A percentile compares a stretch with the other conserved stretches of the same genome.
These are phyloP conservation scores for Linum lewisii DNA, from an alignment of 345 rosid species.

Conservation along the genomic window DNA sequence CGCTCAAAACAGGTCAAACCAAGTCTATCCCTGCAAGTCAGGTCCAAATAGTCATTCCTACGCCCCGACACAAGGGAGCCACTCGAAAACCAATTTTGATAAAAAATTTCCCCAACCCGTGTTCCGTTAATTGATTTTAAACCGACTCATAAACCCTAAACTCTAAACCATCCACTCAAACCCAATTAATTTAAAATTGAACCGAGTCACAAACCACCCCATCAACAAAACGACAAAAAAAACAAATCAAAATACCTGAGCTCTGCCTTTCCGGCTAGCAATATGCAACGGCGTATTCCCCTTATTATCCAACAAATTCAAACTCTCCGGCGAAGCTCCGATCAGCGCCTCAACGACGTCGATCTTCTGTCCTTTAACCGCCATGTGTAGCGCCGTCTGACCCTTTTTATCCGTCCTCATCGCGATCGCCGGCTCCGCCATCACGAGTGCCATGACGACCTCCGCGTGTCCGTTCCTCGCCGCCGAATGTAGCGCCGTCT, in stretches of 20 bases:
- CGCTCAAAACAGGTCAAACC: no score
- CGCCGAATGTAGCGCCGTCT: slow-evolving; percentile 85
- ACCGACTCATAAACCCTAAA: no score
- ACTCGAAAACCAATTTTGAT: no score
- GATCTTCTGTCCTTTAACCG: slow-evolving; percentile 68
- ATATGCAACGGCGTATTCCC: slow-evolving; percentile 79
- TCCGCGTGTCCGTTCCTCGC: slow-evolving; percentile 79
- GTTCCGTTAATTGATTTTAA: no score
- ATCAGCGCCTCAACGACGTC: slow-evolving; percentile 62
- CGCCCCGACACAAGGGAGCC: no score
- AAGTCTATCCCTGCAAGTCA: no score
- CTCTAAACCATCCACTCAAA: no score
- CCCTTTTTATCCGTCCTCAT: slow-evolving; percentile 77
- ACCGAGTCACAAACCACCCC: no score
- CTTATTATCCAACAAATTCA: slow-evolving; percentile 63
- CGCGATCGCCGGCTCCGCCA: slow-evolving; percentile 48
- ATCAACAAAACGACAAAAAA: no score
- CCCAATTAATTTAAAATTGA: no score
- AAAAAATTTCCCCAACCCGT: no score
- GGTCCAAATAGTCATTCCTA: no score
- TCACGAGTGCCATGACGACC: slow-evolving; percentile 60
- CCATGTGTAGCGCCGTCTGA: slow-evolving; percentile 96
- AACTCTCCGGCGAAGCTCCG: slow-evolving; percentile 40
- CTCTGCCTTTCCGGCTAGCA: slow-evolving; percentile 74
- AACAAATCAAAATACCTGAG: slow-evolving; percentile 33